phyloP scores from a whole-genome alignment of 805 yeast species.

The Saccharomycopsis sp. region DNA sequence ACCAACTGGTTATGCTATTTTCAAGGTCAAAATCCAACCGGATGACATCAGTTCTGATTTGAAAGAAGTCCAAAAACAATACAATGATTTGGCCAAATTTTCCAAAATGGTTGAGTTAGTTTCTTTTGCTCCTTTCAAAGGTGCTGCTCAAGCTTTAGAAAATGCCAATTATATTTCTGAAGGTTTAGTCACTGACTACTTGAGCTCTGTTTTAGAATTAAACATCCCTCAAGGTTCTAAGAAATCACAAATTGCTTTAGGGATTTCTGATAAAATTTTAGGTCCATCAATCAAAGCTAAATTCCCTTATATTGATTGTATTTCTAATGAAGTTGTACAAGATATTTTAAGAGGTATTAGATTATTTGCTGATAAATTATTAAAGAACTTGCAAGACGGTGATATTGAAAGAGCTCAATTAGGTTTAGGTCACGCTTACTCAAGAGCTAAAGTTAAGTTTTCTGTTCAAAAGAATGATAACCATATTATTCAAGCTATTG shows the following conservation, averaged over 20 bases:
- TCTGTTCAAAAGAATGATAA: conserved; percentile 97
- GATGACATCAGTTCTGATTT: conserved; percentile 88
- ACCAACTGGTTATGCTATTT: conserved; percentile 96
- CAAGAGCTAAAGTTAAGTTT: conserved; percentile 98
- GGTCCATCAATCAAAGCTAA: conserved; percentile 94
- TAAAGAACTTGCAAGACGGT: conserved; percentile 87
- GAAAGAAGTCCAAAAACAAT: conserved; percentile 89
- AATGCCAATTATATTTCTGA: conserved; percentile 97
- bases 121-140: conserved; percentile 96
- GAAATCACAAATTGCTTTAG: conserved; percentile 58
- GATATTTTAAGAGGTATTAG: conserved; percentile 94
- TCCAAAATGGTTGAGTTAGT: conserved; percentile 89
- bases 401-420: conserved; percentile 97
- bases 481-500: conserved; percentile 98
- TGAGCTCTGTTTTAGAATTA: conserved; percentile 80
- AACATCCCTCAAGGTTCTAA: conserved; percentile 75
- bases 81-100: conserved; percentile 75
- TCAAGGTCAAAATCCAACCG: conserved; percentile 87
- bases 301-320: conserved; percentile 83
- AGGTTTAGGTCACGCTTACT: conserved; percentile 98
- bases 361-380: conserved; percentile 76
- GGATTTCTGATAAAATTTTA: conserved; percentile 87
- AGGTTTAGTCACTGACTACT: conserved; percentile 88
- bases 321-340: conserved; percentile 85
- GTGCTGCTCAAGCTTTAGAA: conserved; percentile 98